phyloP scores from a whole-genome alignment of 2,329 filamentous ascomycete genomes.

The Aspergillus ochraceoroseus region DNA sequence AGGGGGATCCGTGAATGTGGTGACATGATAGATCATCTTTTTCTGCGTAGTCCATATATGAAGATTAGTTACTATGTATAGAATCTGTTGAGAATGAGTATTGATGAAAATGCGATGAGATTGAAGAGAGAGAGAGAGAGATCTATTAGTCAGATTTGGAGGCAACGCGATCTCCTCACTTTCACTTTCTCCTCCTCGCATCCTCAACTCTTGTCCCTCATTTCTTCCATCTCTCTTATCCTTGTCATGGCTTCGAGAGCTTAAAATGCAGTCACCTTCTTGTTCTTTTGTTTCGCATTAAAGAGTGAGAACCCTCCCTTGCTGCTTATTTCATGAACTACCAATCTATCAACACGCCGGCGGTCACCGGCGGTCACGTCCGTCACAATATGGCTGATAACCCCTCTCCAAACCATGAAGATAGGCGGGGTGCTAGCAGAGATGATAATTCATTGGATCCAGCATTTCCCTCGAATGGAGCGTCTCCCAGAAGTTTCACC shows the following conservation, averaged over 20 bases:
- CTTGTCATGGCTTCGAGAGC: too few species aligned
- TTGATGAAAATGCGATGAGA: background rate
- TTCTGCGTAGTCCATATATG: too few species aligned
- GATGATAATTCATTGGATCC: background rate
- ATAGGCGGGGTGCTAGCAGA: background rate
- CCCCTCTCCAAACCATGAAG: constrained; percentile 6
- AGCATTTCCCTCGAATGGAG: constrained; percentile 14
- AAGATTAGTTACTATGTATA: too few species aligned
- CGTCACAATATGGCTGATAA: constrained; percentile 9
- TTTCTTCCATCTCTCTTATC: too few species aligned
- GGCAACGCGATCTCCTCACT: constrained; percentile 4
- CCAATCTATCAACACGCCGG: constrained; percentile 34
- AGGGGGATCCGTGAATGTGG: constrained; percentile 28
- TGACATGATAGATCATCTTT: constrained; percentile 10
- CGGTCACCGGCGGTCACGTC: constrained; percentile 21
- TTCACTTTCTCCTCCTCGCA: background rate
- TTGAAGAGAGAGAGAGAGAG: background rate
- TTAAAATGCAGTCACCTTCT: too few species aligned
- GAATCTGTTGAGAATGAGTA: too few species aligned
- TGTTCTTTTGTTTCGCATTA: too few species aligned
- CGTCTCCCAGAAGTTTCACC: constrained; percentile 65
- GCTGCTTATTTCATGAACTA: constrained; percentile 32
- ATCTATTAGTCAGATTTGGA: constrained; percentile 4
- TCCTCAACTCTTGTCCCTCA: background rate
- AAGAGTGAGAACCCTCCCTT: background rate